Base-by-base conservation (phyloP, 495 filamentous ascomycete species). In the Glonium stellatum region DNA sequence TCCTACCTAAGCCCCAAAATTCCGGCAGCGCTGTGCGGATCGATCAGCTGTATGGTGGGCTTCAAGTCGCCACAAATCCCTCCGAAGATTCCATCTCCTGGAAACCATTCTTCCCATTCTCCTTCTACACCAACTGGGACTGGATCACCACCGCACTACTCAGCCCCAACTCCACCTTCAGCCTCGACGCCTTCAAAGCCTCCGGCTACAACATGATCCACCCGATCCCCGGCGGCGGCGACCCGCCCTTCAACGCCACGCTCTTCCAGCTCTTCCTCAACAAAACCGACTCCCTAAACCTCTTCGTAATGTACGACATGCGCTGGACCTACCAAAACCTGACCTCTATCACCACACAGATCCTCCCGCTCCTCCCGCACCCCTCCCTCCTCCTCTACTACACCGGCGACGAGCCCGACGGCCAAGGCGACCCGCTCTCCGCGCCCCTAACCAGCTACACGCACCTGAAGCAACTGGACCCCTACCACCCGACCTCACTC, bases 341-440 rank as follows among this genome's bases (percentile, higher is more conserved):
- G 0, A 79, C 77, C 0, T 70, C 75, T 21, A 77, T 87, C 0
- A 65, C 67, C 6, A 67, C 77, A 37, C 80, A 84, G 46, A 78
- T 87, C 44, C 68, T 75, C 5, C 67, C 70, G 4, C 76, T 83
- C 34, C 78, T 78, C 52, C 62, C 76, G n/a, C 74, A 75, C 12
- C 78, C 76, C 6, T 79, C 74, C n/a, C 69, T 88, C 4, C 78
- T 86, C 19, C 75, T 80, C 6, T 89, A 84, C 71, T 89, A 87
- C 75, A 82, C 78, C 0, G 81, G 78, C 3, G 86, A 90, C 59
- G 85, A 89, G 59, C 85, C 86, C 13, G 86, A 89, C 67, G 87
- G 86, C 10, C 78, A 79, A 70, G 74, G 78, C 57, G 79, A 85
- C 63, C 76, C 84, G 12, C 78, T 87, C 25, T 72, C 81, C 54